Evolutionary conservation across 768 basidiomycete species (phyloP).

Genomic region (Mycena vulgaris): DNA sequence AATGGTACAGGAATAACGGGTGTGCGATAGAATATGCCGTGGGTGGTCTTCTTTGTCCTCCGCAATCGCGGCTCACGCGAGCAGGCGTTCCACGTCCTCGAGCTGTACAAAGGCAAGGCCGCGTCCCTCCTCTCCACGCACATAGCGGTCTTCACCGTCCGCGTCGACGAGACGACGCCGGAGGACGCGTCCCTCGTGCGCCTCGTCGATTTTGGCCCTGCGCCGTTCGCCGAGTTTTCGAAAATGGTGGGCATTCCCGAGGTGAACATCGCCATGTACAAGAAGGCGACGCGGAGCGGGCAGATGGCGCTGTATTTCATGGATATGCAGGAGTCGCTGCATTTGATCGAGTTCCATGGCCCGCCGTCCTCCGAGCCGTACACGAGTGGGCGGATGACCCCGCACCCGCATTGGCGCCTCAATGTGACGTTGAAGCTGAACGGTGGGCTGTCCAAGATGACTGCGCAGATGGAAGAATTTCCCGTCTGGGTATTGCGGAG

Average conservation of each 20-base stretch:
- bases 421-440: slow-evolving; percentile 7
- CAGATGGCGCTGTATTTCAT: slow-evolving; percentile 12
- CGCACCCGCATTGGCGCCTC: slow-evolving; percentile 2
- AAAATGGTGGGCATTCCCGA: not conserved
- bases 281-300: not conserved
- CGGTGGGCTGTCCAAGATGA: not conserved
- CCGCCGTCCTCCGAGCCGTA: slow-evolving; percentile 7
- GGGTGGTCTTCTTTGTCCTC: not conserved
- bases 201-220: not conserved
- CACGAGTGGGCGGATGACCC: not conserved
- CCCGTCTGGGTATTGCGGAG: too few species aligned
- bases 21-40: slow-evolving; percentile 7
- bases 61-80: not conserved
- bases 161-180: not conserved
- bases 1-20: slow-evolving; percentile 7
- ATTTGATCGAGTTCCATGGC: not conserved
- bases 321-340: not conserved
- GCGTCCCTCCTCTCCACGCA: slow-evolving; percentile 6
- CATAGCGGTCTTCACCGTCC: slow-evolving; percentile 1
- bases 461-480: too few species aligned
- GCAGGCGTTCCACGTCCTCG: slow-evolving; percentile 12
- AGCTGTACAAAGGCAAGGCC: not conserved
- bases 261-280: not conserved
- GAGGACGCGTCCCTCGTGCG: slow-evolving; percentile 14
- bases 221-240: not conserved